Base-by-base conservation (phyloP, 306 rosid genomes). In the Glycyrrhiza uralensis region DNA sequence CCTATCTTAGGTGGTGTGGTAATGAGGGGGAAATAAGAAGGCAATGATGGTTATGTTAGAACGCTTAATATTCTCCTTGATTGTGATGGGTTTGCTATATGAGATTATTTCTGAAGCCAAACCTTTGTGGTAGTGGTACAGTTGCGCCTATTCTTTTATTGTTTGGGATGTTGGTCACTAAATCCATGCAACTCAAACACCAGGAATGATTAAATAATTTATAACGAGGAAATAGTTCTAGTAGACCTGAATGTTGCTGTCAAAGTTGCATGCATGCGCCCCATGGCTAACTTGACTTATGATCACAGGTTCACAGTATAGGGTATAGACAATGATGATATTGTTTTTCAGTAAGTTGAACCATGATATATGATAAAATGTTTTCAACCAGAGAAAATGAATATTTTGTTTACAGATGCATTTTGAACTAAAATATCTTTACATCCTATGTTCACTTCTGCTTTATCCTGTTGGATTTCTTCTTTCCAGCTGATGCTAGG, bases 401-500 rank as follows among this genome's bases (percentile, higher is more conserved):
- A 52, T 38, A 22, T 19, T 55, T 57, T 50, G 35, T 18, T 3
- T 55, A 8, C n/a, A 15, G 22, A 41, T 41, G 29, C 58, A 33
- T 47, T 35, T 51, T 33, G 76, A 64, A 28, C 22, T 24, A 26
- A 49, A 18, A 13, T 51, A 66, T 50, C 52, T 44, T 73, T 36
- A 22, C 46, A 26, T 32, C 42, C 14, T 11, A 64, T 54, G 36
- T 22, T 66, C 59, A 78, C 32, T 3, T 55, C 76, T 80, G 68
- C 69, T 63, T 87, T 35, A 19, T 78, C 44, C 30, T 35, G 13
- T 19, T 49, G 51, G 42, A 14, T 26, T 79, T 33, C 68, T 22
- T 32, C 64, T 70, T 84, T 80, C 72, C 92, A 92, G 99, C 99
- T 83, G 96, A 95, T 85, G 97, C 99, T 18, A 92, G 96, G 79